Conservation (phyloP, 768 basidiomycete genomes). For the Russula lepida region DNA sequence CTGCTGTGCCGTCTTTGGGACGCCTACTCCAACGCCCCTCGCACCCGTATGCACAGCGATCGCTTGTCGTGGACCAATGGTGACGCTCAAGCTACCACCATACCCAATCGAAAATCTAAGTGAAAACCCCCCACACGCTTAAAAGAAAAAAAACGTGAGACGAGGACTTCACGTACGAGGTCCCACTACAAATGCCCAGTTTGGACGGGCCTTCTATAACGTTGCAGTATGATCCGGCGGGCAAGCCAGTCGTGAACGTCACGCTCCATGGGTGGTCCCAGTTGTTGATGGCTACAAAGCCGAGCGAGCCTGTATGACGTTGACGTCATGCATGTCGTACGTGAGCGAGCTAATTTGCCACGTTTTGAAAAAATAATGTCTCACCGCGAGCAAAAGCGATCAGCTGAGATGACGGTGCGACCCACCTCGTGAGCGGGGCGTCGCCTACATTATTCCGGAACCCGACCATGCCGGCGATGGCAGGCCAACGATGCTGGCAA, state of each 20-base stretch:
- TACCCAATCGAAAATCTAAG: conserved; percentile 19
- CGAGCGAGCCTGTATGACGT: conserved; percentile 39
- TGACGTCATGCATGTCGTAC: neutral
- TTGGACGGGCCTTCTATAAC: conserved; percentile 43
- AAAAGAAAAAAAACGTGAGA: too few species aligned
- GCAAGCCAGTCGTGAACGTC: conserved; percentile 49
- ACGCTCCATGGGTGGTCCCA: conserved; percentile 45
- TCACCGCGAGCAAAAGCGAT: conserved; percentile 61
- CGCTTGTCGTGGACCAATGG: conserved; percentile 24
- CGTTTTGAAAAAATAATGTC: too few species aligned
- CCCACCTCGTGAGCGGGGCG: conserved; percentile 46
- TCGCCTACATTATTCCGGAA: conserved; percentile 53
- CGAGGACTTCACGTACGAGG: conserved; percentile 29
- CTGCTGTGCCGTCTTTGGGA: neutral
- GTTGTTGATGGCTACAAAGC: conserved; percentile 65
- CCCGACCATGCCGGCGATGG: conserved; percentile 51
- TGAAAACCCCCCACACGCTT: neutral
- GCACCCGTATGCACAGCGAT: conserved; percentile 23
- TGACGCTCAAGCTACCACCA: conserved; percentile 21
- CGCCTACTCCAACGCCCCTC: neutral
- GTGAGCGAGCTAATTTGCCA: neutral
- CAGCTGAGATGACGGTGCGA: conserved; percentile 46
- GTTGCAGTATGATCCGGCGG: conserved; percentile 56
- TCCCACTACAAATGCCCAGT: conserved; percentile 41
- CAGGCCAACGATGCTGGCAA: conserved; percentile 55